Conservation (phyloP, 164 flowering plant genomes). For the Aristolochia contorta region DNA sequence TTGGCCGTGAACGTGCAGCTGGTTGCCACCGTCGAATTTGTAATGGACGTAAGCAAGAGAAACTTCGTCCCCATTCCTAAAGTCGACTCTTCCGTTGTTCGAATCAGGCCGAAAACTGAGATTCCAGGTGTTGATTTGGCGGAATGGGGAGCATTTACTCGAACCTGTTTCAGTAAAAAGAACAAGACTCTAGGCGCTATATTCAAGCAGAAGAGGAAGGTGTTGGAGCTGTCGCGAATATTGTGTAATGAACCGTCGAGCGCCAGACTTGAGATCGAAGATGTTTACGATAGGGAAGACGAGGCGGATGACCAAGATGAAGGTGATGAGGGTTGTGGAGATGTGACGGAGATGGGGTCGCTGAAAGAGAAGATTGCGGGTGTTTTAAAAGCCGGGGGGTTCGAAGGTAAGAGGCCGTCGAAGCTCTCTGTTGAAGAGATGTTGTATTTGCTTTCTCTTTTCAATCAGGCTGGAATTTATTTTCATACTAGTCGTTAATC, state of each 20-base stretch:
- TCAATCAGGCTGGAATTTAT: slow-evolving; percentile 56
- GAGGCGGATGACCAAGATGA: neutral
- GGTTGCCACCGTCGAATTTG: slow-evolving; percentile 66
- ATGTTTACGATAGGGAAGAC: neutral
- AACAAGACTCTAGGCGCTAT: slow-evolving; percentile 88
- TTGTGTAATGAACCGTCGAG: slow-evolving; percentile 11
- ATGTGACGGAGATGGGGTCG: slow-evolving; percentile 17
- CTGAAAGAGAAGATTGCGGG: slow-evolving; percentile 54
- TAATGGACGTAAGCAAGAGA: slow-evolving; percentile 87
- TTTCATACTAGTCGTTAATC: slow-evolving; percentile 23
- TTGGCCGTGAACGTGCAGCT: slow-evolving; percentile 83
- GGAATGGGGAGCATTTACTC: slow-evolving; percentile 84
- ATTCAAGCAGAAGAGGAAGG: slow-evolving; percentile 83
- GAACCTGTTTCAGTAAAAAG: slow-evolving; percentile 75
- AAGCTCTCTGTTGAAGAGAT: slow-evolving; percentile 64
- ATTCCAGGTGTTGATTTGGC: slow-evolving; percentile 56
- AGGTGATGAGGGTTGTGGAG: slow-evolving; percentile 12
- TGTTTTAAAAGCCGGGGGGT: slow-evolving; percentile 44
- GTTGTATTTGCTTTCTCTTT: slow-evolving; percentile 34
- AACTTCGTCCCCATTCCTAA: slow-evolving; percentile 81
- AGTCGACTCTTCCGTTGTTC: slow-evolving; percentile 87
- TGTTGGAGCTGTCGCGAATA: slow-evolving; percentile 41
- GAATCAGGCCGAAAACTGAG: slow-evolving; percentile 45
- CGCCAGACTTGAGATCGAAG: slow-evolving; percentile 5
- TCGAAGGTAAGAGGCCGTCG: slow-evolving; percentile 71